Percentiles rank a stretch among this genome's conserved stretches.
Conservation (phyloP, 495 filamentous ascomycete genomes). For the Penicillium flavigenum region DNA sequence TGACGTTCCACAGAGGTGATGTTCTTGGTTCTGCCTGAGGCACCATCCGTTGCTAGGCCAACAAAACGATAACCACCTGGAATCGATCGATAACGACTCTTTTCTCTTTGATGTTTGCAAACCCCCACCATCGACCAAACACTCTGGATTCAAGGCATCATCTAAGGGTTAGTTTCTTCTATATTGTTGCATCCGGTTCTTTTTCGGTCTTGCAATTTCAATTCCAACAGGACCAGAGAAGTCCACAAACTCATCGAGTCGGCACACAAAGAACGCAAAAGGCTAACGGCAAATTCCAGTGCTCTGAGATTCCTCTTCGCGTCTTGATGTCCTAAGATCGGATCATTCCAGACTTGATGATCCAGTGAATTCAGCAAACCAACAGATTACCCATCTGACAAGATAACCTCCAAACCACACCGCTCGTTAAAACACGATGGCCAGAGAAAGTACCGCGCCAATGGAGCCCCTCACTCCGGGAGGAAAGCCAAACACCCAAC, state of each 20-base stretch:
- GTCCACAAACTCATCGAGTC: background rate
- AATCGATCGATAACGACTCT: conserved; percentile 32
- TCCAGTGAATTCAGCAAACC: background rate
- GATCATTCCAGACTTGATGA: background rate
- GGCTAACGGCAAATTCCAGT: conserved; percentile 2
- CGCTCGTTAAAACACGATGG: conserved; percentile 29
- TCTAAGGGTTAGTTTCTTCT: background rate
- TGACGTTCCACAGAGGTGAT: too few relatives aligned
- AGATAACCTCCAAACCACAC: background rate
- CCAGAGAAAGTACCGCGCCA: conserved; percentile 44
- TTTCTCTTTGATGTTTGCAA: conserved; percentile 13
- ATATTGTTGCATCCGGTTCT: background rate
- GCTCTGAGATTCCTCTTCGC: background rate
- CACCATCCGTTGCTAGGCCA: conserved; percentile 27
- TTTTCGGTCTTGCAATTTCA: background rate
- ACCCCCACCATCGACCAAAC: conserved; percentile 19
- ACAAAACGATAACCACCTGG: conserved; percentile 20
- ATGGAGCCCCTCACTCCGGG: conserved; percentile 33
- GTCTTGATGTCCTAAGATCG: background rate
- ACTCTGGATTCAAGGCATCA: background rate
- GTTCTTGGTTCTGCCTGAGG: too few relatives aligned
- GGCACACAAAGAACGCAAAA: conserved; percentile 4
- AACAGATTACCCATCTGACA: background rate
- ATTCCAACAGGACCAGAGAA: background rate
- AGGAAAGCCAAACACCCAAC: conserved; percentile 31